Percentiles rank a stretch among this genome's conserved stretches.
phyloP scores from a whole-genome alignment of 805 yeast genomes.

The Starmerella stigmatis region DNA sequence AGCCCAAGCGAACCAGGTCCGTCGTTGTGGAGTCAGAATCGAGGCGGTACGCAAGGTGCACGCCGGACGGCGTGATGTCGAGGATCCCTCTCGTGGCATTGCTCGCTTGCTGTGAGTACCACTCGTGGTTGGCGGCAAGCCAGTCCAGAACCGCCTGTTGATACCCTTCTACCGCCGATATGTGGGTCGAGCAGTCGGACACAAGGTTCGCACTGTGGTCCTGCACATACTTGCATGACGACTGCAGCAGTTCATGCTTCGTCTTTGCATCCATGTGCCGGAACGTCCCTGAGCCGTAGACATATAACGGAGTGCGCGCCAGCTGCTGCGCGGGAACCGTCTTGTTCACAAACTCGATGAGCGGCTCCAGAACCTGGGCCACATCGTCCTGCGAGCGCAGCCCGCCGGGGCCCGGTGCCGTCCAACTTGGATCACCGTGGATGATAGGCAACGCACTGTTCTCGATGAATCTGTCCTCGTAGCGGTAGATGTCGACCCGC shows the following conservation, averaged over 20 bases:
- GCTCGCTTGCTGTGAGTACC: no score
- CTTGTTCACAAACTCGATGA: conserved; percentile 41
- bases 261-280: conserved; percentile 42
- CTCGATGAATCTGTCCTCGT: conserved; percentile 13
- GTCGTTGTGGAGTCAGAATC: conserved; percentile 2
- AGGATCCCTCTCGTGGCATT: no score
- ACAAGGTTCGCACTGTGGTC: conserved; percentile 41
- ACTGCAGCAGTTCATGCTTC: conserved; percentile 38
- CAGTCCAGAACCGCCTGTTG: conserved; percentile 59
- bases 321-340: conserved; percentile 54
- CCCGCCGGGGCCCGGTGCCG: conserved; percentile 37
- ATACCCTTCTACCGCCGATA: conserved; percentile 54
- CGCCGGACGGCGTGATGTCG: conserved; percentile 13
- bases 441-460: conserved; percentile 19
- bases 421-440: conserved; percentile 42
- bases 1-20: conserved; percentile 8
- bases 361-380: conserved; percentile 39
- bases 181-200: conserved; percentile 52
- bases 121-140: conserved; percentile 46
- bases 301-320: conserved; percentile 51
- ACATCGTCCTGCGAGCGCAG: conserved; percentile 38
- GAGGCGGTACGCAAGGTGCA: conserved; percentile 6
- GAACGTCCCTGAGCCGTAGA: conserved; percentile 66
- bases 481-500: conserved; percentile 64
- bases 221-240: conserved; percentile 42